Evolutionary conservation across 192 early-diverging fungal genomes (phyloP).

Genomic region (Rhizophagus prolifer): DNA sequence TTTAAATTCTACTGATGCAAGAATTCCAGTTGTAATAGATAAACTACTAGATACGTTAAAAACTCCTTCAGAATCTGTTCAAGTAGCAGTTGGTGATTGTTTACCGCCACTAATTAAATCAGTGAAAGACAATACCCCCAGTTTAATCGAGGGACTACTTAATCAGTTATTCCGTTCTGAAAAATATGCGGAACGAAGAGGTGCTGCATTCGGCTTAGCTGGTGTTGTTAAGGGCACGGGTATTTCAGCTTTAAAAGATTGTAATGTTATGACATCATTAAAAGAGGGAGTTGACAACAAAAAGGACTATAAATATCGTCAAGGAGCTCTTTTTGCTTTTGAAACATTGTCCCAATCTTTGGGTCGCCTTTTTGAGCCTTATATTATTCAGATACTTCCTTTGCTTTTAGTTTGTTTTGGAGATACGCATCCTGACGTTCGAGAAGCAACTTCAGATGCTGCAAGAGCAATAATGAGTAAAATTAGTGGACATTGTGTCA

Average conservation of each 20-base stretch:
- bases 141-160: constrained; percentile 63
- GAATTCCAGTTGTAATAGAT: constrained; percentile 78
- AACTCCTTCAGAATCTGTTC: constrained; percentile 94
- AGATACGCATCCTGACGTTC: constrained; percentile 80
- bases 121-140: constrained; percentile 56
- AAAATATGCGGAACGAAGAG: constrained; percentile 86
- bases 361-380: constrained; percentile 95
- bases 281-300: constrained; percentile 83
- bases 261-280: constrained; percentile 73
- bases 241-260: constrained; percentile 84
- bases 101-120: constrained; percentile 87
- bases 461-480: constrained; percentile 92
- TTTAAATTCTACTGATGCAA: constrained; percentile 68
- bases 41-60: constrained; percentile 86
- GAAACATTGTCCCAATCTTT: constrained; percentile 84
- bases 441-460: constrained; percentile 88
- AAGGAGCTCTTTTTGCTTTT: constrained; percentile 93
- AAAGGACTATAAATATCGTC: constrained; percentile 67
- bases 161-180: constrained; percentile 66
- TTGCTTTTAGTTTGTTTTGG: constrained; percentile 84
- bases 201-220: constrained; percentile 94
- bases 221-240: constrained; percentile 92
- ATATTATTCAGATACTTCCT: constrained; percentile 92
- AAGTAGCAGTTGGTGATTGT: constrained; percentile 91
- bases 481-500: constrained; percentile 94